Percentiles rank a stretch among this genome's conserved stretches.
Conservation (phyloP, 345 rosid species). For the Noccaea caerulescens region DNA sequence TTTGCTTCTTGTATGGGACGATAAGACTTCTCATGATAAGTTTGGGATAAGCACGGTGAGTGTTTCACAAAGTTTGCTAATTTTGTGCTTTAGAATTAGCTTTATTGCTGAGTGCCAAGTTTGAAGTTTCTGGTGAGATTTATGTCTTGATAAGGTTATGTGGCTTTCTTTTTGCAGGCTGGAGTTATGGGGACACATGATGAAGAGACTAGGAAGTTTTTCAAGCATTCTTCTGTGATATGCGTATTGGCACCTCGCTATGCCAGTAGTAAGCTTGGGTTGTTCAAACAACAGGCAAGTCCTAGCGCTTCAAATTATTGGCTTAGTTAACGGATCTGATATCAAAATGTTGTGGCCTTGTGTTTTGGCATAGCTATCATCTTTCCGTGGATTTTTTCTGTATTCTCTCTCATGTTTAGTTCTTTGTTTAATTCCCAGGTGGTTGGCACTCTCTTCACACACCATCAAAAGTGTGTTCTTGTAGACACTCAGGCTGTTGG, state of each 20-base stretch:
- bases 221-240: conserved; percentile 93
- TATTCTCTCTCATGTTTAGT: conserved; percentile 6
- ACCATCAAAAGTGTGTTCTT: conserved; percentile 90
- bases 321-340: background rate
- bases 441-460: conserved; percentile 90
- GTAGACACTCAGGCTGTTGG: conserved; percentile 88
- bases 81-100: background rate
- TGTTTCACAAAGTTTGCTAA: background rate
- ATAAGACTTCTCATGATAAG: conserved; percentile 81
- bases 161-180: conserved; percentile 52
- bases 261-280: conserved; percentile 82
- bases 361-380: background rate
- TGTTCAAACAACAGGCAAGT: conserved; percentile 78
- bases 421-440: conserved; percentile 52
- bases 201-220: conserved; percentile 88
- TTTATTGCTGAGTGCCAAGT: background rate
- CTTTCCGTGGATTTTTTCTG: conserved; percentile 9
- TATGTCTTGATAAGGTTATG: background rate
- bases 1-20: conserved; percentile 89
- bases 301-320: conserved; percentile 10
- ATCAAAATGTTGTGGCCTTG: conserved; percentile 13
- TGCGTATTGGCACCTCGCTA: conserved; percentile 92
- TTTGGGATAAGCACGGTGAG: conserved; percentile 67
- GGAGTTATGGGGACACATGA: conserved; percentile 95
- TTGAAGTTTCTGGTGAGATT: conserved; percentile 3